These are phyloP conservation scores for Starmera dryadoides DNA, from an alignment of 805 yeast genomes.

Conservation along the genomic window DNA sequence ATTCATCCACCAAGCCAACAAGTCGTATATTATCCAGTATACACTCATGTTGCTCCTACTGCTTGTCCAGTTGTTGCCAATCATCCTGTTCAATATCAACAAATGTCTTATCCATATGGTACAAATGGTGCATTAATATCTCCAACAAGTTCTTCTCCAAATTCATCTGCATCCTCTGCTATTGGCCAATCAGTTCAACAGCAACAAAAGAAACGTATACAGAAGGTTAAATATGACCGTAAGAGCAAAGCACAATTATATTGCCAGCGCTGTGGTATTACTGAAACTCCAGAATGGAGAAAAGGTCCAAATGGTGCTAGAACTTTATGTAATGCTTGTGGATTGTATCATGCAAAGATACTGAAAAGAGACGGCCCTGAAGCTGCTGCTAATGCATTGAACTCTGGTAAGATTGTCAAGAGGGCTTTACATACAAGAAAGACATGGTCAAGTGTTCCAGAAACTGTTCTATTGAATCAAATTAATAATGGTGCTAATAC, in stretches of 20 bases:
- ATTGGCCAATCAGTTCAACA: no score
- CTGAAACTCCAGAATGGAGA: constrained; percentile 78
- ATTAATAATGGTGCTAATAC: neutral
- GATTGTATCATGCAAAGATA: constrained; percentile 64
- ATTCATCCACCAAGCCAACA: neutral
- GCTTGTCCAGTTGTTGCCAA: neutral
- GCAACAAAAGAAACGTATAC: neutral
- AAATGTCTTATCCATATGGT: no score
- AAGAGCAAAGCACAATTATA: constrained; percentile 6
- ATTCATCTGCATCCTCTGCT: no score
- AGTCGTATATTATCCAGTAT: neutral
- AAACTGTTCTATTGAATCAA: neutral
- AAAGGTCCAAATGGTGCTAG: constrained; percentile 74
- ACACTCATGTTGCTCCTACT: neutral
- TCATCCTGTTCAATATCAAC: neutral
- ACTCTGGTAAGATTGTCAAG: constrained; percentile 5
- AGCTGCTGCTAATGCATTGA: constrained; percentile 20
- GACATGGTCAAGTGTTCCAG: constrained; percentile 13
- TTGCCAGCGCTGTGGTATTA: constrained; percentile 44
- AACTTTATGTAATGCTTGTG: constrained; percentile 80
- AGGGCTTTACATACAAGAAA: constrained; percentile 4
- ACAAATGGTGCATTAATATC: neutral
- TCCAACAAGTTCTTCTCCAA: neutral
- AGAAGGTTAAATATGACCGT: neutral
- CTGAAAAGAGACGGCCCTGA: constrained; percentile 34